Percentiles rank a stretch among this genome's conserved stretches.
Evolutionary conservation across 2,329 filamentous ascomycete species (phyloP).

Genomic region (Gliomastix tumulicola): DNA sequence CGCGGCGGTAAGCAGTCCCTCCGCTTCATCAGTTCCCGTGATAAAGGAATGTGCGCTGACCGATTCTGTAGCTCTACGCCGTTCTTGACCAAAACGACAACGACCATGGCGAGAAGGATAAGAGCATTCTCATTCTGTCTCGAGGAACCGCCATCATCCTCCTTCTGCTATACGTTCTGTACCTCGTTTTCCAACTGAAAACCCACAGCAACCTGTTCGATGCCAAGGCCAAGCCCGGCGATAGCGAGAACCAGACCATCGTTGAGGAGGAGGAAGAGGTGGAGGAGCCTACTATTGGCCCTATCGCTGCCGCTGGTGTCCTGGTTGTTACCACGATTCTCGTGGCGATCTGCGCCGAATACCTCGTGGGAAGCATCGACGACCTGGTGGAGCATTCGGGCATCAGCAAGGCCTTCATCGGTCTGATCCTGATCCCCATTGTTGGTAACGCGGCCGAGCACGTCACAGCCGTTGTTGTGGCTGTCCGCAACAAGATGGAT

Average conservation of each 20-base stretch:
- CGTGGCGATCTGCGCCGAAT: slow-evolving; percentile 70
- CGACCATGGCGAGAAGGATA: slow-evolving; percentile 23
- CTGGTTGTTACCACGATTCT: slow-evolving; percentile 63
- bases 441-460: slow-evolving; percentile 78
- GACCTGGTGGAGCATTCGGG: slow-evolving; percentile 60
- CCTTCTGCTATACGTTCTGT: slow-evolving; percentile 66
- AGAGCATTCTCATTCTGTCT: slow-evolving; percentile 63
- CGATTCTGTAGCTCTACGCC: slow-evolving; percentile 48
- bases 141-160: slow-evolving; percentile 72
- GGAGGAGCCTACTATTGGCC: slow-evolving; percentile 48
- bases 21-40: not conserved
- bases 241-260: no score
- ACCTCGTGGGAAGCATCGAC: slow-evolving; percentile 71
- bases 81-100: slow-evolving; percentile 44
- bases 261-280: slow-evolving; percentile 36
- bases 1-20: slow-evolving; percentile 45
- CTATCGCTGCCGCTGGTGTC: slow-evolving; percentile 56
- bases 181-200: slow-evolving; percentile 70
- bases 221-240: slow-evolving; percentile 31
- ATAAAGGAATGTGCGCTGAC: not conserved
- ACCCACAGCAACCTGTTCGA: slow-evolving; percentile 71
- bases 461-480: slow-evolving; percentile 74
- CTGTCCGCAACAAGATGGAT: slow-evolving; percentile 71
- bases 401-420: slow-evolving; percentile 76
- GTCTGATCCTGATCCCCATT: slow-evolving; percentile 71